phyloP scores from a whole-genome alignment of 202 grass and related monocot species.

The Elaeis oleifera region DNA sequence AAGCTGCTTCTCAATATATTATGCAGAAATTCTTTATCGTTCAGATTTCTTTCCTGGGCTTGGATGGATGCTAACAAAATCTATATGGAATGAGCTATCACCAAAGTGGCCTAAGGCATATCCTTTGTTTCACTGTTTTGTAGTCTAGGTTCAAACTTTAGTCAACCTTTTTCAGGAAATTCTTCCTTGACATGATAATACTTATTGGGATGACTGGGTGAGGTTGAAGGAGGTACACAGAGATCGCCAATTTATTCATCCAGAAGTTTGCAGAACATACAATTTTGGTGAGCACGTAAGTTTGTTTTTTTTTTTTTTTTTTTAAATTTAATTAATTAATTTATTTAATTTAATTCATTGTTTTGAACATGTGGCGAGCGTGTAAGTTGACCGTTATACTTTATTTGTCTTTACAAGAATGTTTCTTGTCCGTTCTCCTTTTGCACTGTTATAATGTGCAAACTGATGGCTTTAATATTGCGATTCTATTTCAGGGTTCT shows the following conservation, averaged over 20 bases:
- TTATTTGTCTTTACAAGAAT: neutral
- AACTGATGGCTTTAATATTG: constrained; percentile 23
- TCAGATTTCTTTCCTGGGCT: constrained; percentile 98
- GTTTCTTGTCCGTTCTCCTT: neutral
- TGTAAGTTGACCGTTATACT: neutral
- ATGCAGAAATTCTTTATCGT: constrained; percentile 79
- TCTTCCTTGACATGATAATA: constrained; percentile 78
- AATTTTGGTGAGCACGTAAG: constrained; percentile 96
- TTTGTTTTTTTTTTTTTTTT: neutral
- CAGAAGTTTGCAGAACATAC: constrained; percentile 97
- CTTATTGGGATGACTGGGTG: constrained; percentile 99
- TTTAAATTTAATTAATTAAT: neutral
- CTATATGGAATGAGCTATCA: constrained; percentile 89
- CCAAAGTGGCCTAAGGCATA: constrained; percentile 99
- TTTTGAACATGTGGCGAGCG: neutral
- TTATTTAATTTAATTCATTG: neutral
- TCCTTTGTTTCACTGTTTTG: constrained; percentile 41
- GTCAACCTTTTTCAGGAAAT: neutral
- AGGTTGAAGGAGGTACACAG: constrained; percentile 86
- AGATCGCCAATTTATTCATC: constrained; percentile 76
- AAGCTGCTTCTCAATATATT: constrained; percentile 10
- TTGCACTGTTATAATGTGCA: constrained; percentile 1
- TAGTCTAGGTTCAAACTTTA: constrained; percentile 5
- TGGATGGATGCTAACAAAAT: constrained; percentile 97
- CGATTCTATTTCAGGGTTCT: constrained; percentile 60